Conservation (phyloP, 2,329 filamentous ascomycete genomes). For the Cercospora sesami region DNA sequence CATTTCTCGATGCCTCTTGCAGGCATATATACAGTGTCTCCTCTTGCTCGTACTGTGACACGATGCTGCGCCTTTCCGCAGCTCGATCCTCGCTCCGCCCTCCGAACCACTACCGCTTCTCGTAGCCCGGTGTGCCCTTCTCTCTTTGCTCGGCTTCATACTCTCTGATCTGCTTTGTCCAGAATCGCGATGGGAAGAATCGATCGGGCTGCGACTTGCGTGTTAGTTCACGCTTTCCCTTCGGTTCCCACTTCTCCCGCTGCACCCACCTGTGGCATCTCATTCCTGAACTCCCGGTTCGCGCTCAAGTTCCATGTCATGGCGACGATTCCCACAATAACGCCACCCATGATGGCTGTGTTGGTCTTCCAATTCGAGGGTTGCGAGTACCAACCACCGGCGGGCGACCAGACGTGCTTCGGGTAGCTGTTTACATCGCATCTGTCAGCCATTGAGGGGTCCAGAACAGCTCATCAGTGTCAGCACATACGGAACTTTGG, state of each 20-base stretch:
- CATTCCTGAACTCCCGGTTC: constrained; percentile 69
- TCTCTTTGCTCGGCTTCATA: constrained; percentile 55
- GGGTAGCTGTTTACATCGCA: constrained; percentile 32
- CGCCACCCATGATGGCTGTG: constrained; percentile 72
- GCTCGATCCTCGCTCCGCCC: constrained; percentile 3
- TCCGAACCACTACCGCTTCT: constrained; percentile 4
- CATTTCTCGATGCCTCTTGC: constrained; percentile 7
- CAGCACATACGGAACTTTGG: constrained; percentile 66
- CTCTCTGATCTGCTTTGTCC: constrained; percentile 71
- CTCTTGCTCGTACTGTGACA: background rate
- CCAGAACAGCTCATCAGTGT: background rate
- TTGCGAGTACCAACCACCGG: constrained; percentile 96
- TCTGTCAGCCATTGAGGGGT: constrained; percentile 27
- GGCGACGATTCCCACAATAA: constrained; percentile 67
- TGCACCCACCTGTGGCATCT: constrained; percentile 63
- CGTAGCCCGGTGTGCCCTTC: constrained; percentile 20
- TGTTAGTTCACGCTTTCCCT: constrained; percentile 17
- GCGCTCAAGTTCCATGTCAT: constrained; percentile 70
- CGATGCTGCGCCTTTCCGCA: background rate
- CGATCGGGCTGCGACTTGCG: constrained; percentile 53
- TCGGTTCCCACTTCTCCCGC: background rate
- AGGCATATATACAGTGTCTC: constrained; percentile 16
- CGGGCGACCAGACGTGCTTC: constrained; percentile 91
- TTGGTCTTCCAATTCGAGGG: constrained; percentile 94
- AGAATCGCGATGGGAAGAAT: constrained; percentile 82